Evolutionary conservation across 2,329 filamentous ascomycete genomes (phyloP).

Genomic region (Cordyceps fumosorosea): DNA sequence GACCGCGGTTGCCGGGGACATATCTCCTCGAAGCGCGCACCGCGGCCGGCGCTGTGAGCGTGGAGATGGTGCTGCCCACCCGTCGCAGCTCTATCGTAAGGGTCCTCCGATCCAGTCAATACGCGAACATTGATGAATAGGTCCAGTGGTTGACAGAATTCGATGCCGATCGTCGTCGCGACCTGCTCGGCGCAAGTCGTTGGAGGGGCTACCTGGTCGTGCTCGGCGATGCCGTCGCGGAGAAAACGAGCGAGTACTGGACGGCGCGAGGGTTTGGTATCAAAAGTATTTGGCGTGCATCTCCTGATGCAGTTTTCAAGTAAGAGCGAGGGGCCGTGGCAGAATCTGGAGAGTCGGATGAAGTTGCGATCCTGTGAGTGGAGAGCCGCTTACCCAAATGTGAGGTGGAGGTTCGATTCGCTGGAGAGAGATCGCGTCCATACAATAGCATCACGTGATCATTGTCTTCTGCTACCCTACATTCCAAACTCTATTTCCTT

Average conservation of each 20-base stretch:
- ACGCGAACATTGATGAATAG: constrained; percentile 10
- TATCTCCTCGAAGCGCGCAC: constrained; percentile 28
- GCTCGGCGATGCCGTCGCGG: constrained; percentile 5
- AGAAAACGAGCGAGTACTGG: background rate
- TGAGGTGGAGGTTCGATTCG: background rate
- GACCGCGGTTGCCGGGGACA: constrained; percentile 51
- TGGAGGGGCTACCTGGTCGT: constrained; percentile 4
- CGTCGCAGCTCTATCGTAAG: constrained; percentile 8
- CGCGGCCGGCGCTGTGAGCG: constrained; percentile 11
- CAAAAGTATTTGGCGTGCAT: background rate
- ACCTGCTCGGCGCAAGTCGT: constrained; percentile 2
- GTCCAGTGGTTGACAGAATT: background rate
- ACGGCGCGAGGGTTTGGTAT: background rate
- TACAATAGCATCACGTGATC: constrained; percentile 5
- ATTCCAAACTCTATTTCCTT: background rate
- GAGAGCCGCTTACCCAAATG: constrained; percentile 13
- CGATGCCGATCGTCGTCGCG: constrained; percentile 8
- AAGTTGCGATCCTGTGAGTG: constrained; percentile 13
- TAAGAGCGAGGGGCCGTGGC: background rate
- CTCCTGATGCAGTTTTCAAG: background rate
- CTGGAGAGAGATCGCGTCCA: constrained; percentile 4
- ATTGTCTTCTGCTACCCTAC: background rate
- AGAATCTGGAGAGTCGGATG: constrained; percentile 3
- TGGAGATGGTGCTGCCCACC: constrained; percentile 5
- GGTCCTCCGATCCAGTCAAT: background rate